Conservation (phyloP, 2,329 filamentous ascomycete genomes). For the Hymenoscyphus salicellus region DNA sequence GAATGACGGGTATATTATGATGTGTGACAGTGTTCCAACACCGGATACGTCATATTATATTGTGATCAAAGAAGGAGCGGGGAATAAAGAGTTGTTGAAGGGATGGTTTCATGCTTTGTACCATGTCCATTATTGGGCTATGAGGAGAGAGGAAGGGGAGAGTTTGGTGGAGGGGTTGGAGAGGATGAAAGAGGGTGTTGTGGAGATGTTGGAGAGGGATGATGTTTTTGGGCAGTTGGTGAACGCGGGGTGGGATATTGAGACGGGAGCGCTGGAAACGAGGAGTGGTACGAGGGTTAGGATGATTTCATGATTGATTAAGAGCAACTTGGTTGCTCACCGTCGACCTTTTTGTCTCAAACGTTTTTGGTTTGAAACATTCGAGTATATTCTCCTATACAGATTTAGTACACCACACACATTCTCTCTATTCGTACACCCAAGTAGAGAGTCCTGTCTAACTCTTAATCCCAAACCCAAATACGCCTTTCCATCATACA, state of each 20-base stretch:
- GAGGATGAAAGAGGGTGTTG: conserved; percentile 4
- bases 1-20: conserved; percentile 59
- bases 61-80: conserved; percentile 59
- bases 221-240: conserved; percentile 37
- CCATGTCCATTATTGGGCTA: conserved; percentile 26
- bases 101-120: conserved; percentile 61
- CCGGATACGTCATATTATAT: conserved; percentile 48
- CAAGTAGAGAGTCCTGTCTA: neutral
- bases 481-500: neutral
- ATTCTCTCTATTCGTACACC: conserved; percentile 2
- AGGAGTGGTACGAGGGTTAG: conserved; percentile 45
- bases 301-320: neutral
- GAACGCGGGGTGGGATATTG: conserved; percentile 63
- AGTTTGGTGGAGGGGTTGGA: conserved; percentile 11
- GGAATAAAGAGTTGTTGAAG: conserved; percentile 50
- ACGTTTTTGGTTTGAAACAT: neutral
- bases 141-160: neutral
- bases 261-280: conserved; percentile 64
- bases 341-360: too few relatives aligned
- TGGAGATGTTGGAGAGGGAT: conserved; percentile 3
- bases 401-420: conserved; percentile 4
- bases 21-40: conserved; percentile 43
- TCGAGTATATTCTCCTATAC: neutral
- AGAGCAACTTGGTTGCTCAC: too few relatives aligned
- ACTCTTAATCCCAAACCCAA: neutral